Evolutionary conservation across 2,329 filamentous ascomycete genomes (phyloP).

Genomic region (Sporothrix euskadiensis): DNA sequence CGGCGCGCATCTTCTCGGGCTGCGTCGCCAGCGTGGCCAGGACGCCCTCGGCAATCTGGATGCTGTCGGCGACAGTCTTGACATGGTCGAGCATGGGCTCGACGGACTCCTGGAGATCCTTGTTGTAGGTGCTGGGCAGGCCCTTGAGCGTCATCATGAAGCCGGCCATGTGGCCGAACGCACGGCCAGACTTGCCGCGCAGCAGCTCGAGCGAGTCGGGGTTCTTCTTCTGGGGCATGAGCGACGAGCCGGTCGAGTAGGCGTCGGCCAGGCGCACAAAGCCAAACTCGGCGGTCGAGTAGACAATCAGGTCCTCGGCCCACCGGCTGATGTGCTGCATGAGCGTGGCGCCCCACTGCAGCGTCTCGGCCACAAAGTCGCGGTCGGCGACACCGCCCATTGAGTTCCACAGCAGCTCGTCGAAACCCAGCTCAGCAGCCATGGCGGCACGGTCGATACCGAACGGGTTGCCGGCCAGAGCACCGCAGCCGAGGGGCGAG

Average conservation of each 20-base stretch:
- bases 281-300: constrained; percentile 72
- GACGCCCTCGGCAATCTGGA: constrained; percentile 80
- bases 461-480: constrained; percentile 80
- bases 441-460: constrained; percentile 77
- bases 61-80: constrained; percentile 77
- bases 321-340: constrained; percentile 79
- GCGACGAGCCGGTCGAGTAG: constrained; percentile 72
- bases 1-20: constrained; percentile 74
- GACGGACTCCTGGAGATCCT: constrained; percentile 85
- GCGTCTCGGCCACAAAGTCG: constrained; percentile 78
- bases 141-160: constrained; percentile 72
- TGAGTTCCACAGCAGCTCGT: constrained; percentile 71
- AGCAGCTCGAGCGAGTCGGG: constrained; percentile 69
- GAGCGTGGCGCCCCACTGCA: constrained; percentile 76
- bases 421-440: constrained; percentile 78
- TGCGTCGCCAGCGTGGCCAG: constrained; percentile 69
- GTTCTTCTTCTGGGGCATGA: constrained; percentile 88
- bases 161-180: constrained; percentile 79
- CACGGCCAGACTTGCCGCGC: constrained; percentile 73
- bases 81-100: constrained; percentile 84
- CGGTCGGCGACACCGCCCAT: constrained; percentile 75
- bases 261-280: constrained; percentile 76
- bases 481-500: constrained; percentile 71
- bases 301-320: constrained; percentile 85
- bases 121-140: constrained; percentile 82